phyloP scores from a whole-genome alignment of 495 filamentous ascomycete species.

The Clavariopsis aquatica region DNA sequence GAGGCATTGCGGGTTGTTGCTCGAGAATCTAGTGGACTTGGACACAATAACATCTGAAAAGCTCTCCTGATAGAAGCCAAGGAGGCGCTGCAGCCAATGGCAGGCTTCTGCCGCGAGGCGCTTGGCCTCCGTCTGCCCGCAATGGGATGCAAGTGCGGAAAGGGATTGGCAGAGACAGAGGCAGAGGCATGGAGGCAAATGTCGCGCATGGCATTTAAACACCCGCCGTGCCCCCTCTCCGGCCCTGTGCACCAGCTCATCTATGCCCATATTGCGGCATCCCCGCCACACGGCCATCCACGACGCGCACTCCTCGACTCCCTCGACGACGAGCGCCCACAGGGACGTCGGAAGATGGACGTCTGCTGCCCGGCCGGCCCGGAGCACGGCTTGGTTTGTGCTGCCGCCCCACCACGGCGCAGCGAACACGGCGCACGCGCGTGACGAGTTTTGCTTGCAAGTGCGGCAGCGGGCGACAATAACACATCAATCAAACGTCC shows the following conservation, averaged over 20 bases:
- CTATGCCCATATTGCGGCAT: too few relatives aligned
- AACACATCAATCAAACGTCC: conserved; percentile 10
- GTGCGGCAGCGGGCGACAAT: conserved; percentile 17
- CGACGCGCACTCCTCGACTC: too few relatives aligned
- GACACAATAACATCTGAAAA: background rate
- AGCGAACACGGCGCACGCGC: background rate
- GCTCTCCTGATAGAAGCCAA: background rate
- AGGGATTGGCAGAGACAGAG: background rate
- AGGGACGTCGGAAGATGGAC: too few relatives aligned
- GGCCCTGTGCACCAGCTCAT: background rate
- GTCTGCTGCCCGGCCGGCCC: background rate
- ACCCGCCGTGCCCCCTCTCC: background rate
- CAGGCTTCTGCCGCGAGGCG: background rate
- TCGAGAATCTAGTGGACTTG: background rate
- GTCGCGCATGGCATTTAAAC: background rate
- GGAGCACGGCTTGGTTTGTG: background rate
- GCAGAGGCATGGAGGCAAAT: too few relatives aligned
- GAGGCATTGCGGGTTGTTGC: background rate
- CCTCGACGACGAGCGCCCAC: too few relatives aligned
- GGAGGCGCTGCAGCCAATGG: background rate
- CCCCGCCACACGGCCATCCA: too few relatives aligned
- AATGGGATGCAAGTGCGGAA: background rate
- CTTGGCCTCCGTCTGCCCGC: conserved; percentile 1
- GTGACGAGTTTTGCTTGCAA: conserved; percentile 14
- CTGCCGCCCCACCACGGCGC: background rate